Percentiles rank a stretch among this genome's conserved stretches.
phyloP scores from a whole-genome alignment of 176 grass and related monocot species.

The Urochloa ruziziensis region DNA sequence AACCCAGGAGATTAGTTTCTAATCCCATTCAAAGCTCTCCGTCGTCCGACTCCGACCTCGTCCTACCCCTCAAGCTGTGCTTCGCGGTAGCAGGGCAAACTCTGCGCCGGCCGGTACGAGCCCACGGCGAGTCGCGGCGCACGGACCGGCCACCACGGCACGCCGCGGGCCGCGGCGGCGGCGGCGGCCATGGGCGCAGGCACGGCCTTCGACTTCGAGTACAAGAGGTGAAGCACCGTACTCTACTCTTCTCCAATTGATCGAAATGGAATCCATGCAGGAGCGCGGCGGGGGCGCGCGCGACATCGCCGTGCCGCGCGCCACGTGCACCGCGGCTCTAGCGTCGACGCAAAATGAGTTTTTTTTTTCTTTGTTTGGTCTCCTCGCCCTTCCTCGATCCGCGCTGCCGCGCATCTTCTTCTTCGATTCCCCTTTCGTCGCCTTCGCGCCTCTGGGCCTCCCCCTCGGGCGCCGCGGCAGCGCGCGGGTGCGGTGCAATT shows the following conservation, averaged over 20 bases:
- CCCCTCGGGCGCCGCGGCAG: constrained; percentile 9
- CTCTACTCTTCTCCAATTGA: not conserved
- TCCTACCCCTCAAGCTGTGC: not conserved
- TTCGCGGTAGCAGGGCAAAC: not conserved
- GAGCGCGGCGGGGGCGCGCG: not conserved
- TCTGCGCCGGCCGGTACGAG: not conserved
- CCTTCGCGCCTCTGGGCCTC: constrained; percentile 29
- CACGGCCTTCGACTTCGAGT: constrained; percentile 61
- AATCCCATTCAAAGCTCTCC: not conserved
- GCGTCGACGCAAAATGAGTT: constrained; percentile 37
- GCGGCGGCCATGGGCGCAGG: constrained; percentile 28
- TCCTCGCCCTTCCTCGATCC: constrained; percentile 26
- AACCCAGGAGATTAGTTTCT: constrained; percentile 18
- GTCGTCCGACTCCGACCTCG: not conserved
- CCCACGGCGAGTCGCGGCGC: constrained; percentile 12
- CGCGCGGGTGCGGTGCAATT: constrained; percentile 34
- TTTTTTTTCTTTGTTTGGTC: not conserved
- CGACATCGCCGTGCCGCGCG: constrained; percentile 48
- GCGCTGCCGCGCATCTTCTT: constrained; percentile 30
- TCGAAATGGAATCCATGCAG: constrained; percentile 13
- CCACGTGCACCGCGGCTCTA: constrained; percentile 46
- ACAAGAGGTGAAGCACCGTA: constrained; percentile 45
- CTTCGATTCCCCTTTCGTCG: constrained; percentile 19
- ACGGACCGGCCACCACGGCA: no score
- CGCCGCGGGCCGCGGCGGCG: no score